Percentiles rank a stretch among this genome's conserved stretches.
Conservation (phyloP, 2,329 filamentous ascomycete species). For the Phialophora macrospora region DNA sequence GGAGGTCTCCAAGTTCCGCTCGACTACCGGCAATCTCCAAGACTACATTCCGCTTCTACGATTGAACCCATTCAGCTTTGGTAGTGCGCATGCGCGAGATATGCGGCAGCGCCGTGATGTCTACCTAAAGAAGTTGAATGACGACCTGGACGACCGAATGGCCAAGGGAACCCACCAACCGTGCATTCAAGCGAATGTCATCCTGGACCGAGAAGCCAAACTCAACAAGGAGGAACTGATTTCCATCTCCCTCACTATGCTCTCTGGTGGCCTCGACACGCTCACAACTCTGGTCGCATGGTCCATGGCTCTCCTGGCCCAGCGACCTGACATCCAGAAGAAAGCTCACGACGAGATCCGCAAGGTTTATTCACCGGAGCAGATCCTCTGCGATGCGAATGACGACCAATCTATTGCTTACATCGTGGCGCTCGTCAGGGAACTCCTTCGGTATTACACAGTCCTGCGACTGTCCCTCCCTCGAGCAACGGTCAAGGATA, state of each 20-base stretch:
- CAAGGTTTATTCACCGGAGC: slow-evolving; percentile 56
- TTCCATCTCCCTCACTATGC: slow-evolving; percentile 70
- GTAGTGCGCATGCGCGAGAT: slow-evolving; percentile 63
- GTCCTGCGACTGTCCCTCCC: slow-evolving; percentile 68
- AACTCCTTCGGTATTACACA: slow-evolving; percentile 67
- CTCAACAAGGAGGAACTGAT: slow-evolving; percentile 67
- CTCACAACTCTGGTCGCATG: slow-evolving; percentile 69
- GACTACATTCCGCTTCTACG: slow-evolving; percentile 65
- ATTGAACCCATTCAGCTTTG: slow-evolving; percentile 65
- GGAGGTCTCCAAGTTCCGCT: slow-evolving; percentile 63
- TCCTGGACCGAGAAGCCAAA: slow-evolving; percentile 66
- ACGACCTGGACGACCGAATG: slow-evolving; percentile 65
- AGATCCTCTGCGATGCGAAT: slow-evolving; percentile 61
- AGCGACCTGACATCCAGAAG: slow-evolving; percentile 65
- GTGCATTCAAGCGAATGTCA: slow-evolving; percentile 71
- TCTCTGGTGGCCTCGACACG: slow-evolving; percentile 69
- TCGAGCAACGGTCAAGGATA: slow-evolving; percentile 64
- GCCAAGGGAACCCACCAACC: slow-evolving; percentile 64
- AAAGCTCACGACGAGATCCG: slow-evolving; percentile 63
- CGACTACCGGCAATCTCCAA: slow-evolving; percentile 65
- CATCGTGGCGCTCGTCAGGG: slow-evolving; percentile 66
- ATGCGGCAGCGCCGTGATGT: slow-evolving; percentile 65
- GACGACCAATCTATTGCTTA: slow-evolving; percentile 70
- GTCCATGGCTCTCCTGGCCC: slow-evolving; percentile 65
- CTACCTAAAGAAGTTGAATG: slow-evolving; percentile 63